These are phyloP conservation scores for Aspergillus olivimuriae DNA, from an alignment of 495 filamentous ascomycete species.

Conservation along the genomic window DNA sequence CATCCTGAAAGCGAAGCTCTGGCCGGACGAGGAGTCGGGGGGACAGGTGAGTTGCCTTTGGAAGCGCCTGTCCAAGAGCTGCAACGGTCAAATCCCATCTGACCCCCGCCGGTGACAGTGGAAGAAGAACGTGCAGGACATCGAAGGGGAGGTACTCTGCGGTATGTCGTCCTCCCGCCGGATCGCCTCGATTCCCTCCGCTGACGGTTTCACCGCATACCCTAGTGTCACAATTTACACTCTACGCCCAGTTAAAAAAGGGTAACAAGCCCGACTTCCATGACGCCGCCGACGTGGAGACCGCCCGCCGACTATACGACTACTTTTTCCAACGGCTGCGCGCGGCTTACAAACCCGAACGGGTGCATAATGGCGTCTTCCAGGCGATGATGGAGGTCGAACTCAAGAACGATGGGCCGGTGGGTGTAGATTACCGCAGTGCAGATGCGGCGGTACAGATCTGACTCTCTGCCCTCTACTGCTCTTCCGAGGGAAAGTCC, in stretches of 20 bases:
- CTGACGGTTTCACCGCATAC: not conserved
- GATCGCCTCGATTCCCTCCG: not conserved
- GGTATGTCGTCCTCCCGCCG: slow-evolving; percentile 48
- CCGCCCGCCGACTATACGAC: slow-evolving; percentile 76
- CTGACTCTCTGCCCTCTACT: slow-evolving; percentile 18
- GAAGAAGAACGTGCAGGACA: slow-evolving; percentile 82
- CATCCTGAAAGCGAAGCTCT: slow-evolving; percentile 82
- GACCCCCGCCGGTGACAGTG: slow-evolving; percentile 52
- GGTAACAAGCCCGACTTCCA: slow-evolving; percentile 95
- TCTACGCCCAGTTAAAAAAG: slow-evolving; percentile 87
- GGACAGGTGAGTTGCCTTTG: slow-evolving; percentile 26
- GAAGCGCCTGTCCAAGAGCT: too few relatives aligned
- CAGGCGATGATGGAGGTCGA: slow-evolving; percentile 99
- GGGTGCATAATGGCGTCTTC: slow-evolving; percentile 90
- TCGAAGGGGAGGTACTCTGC: slow-evolving; percentile 84
- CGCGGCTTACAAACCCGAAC: slow-evolving; percentile 63
- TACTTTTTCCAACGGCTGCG: slow-evolving; percentile 73
- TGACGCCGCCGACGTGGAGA: slow-evolving; percentile 67
- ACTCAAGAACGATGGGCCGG: slow-evolving; percentile 88
- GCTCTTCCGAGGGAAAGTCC: not conserved
- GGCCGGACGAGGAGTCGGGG: slow-evolving; percentile 61
- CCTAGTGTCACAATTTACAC: slow-evolving; percentile 95
- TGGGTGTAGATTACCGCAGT: slow-evolving; percentile 66
- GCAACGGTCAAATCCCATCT: too few relatives aligned
- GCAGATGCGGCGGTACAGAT: slow-evolving; percentile 56